These are phyloP conservation scores for Didymella pomorum DNA, from an alignment of 2,329 filamentous ascomycete genomes.

Conservation along the genomic window DNA sequence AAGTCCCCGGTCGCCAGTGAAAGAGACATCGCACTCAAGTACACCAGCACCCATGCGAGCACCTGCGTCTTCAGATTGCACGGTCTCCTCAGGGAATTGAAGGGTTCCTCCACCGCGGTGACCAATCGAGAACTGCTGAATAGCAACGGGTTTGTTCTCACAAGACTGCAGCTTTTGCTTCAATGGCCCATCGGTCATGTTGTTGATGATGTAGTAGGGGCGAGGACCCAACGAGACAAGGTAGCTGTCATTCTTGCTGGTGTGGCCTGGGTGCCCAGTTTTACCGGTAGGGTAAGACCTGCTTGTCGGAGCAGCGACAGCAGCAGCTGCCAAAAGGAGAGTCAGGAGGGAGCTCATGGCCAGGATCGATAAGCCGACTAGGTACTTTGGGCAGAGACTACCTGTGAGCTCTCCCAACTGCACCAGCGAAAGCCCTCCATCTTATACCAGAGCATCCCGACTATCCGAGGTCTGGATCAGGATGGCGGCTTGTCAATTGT, in stretches of 20 bases:
- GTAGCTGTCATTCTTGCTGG: constrained; percentile 25
- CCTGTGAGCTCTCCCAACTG: not conserved
- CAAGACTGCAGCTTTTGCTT: constrained; percentile 68
- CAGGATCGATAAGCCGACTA: not conserved
- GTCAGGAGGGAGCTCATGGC: constrained; percentile 16
- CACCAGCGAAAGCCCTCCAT: constrained; percentile 1
- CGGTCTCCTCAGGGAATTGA: constrained; percentile 70
- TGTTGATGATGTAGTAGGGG: constrained; percentile 69
- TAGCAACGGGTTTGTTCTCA: constrained; percentile 61
- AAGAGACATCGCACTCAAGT: constrained; percentile 72
- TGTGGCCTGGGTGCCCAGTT: constrained; percentile 9
- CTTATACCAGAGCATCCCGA: constrained; percentile 9
- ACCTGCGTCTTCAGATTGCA: constrained; percentile 67
- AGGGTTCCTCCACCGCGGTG: constrained; percentile 68
- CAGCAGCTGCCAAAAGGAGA: constrained; percentile 21
- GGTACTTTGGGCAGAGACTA: not conserved
- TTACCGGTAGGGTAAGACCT: constrained; percentile 12
- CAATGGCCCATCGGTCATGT: constrained; percentile 67
- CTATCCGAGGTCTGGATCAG: not conserved
- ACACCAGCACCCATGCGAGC: constrained; percentile 73
- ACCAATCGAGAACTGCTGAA: constrained; percentile 66
- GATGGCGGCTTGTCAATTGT: not conserved
- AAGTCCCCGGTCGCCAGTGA: constrained; percentile 70
- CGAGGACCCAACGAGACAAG: constrained; percentile 67
- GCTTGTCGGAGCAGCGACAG: constrained; percentile 22